Evolutionary conservation across 1,139 yeast genomes (phyloP), one percentile per base, ranked within the genome.

Genomic region (Yamadazyma epiphylla): DNA sequence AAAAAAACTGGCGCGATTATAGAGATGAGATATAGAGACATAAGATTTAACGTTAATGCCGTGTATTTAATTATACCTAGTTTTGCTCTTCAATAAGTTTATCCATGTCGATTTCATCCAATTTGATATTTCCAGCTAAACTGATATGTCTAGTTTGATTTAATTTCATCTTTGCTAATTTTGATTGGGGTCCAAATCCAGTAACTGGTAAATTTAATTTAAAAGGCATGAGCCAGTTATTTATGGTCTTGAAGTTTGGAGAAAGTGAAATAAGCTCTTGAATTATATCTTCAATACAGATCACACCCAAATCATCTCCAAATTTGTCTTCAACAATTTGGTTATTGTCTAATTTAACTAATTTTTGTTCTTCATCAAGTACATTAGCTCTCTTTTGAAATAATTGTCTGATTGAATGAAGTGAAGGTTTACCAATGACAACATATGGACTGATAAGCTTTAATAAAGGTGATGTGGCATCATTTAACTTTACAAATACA

Each of bases 271-370:
- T 69, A 34, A 83, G 66, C 55, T 83, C 91, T 50, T 80, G 86
- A 34, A 83, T 74, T 36, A 83, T 66, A 56, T 83, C 94, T 59
- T 83, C 94, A 24, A 80, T 72, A 74, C 94, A 83, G 42, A 83
- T 77, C 40, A 80, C 64, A 12, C 91, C 91, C 35, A 66, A 60
- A 22, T 77, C 77, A 27, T 61, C 66, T 19, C 85, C 89, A 39
- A 83, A 67, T 49, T 68, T 64, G 46, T 82, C 88, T 60, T 83
- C 94, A 29, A 83, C 81, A 26, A 77, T 59, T 45, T 76, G 80
- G 61, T 83, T 83, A 56, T 80, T 86, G 51, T 82, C 84, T 46
- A 83, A 60, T 41, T 76, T 70, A 26, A 72, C 37, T 28, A 46
- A 43, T 30, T 53, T 54, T 26, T 59, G 54, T 5, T 53, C 53